Base-by-base conservation (phyloP, 371 early-diverging fungal species). In the Actinomucor elegans region DNA sequence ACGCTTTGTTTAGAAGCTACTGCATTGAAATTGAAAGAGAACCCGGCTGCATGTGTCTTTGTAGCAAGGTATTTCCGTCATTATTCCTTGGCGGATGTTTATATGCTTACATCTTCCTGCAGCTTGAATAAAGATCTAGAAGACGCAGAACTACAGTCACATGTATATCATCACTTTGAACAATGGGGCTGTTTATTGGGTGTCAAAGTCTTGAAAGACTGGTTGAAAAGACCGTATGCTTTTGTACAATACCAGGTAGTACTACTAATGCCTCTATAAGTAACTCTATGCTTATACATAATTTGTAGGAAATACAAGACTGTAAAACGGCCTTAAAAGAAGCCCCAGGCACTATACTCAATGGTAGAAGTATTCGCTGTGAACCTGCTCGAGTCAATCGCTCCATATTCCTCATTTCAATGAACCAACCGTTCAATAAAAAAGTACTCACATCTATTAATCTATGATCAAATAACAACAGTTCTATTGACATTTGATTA, bases 351-450 rank as follows among this genome's bases (percentile, higher is more conserved):
- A 86, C 87, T 2, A 12, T 83, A 6, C 42, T 93, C 21, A 81
- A 90, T 55, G 84, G 85, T 14, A 70, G 94, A 46, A 80, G 76
- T 46, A 87, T 93, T 38, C 87, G 94, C 6, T 89, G 92, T 42
- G 94, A 93, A 63, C 86, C 84, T 44, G 94, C 94, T 2, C 67
- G 86, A 44, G 94, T 93, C 8, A 91, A 93, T 63, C 81, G 94
- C 20, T 91, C 92, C 5, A 63, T 93, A 6, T 87, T 84, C 56
- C 68, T 91, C 26, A 71, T 75, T 0, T 68, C 83, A 38, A 69
- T 85, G 15, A 49, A 55, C 29, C 55, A 63, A n/a, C 46, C 64
- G 4, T 64, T 79, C 20, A 62, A 64, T 10, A 71, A 77, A 50
- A 57, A 77, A 57, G 82, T 74, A 70, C 51, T n/a, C n/a, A n/a